These are phyloP conservation scores for Lotus japonicus DNA, from an alignment of 306 rosid genomes.

Conservation along the genomic window DNA sequence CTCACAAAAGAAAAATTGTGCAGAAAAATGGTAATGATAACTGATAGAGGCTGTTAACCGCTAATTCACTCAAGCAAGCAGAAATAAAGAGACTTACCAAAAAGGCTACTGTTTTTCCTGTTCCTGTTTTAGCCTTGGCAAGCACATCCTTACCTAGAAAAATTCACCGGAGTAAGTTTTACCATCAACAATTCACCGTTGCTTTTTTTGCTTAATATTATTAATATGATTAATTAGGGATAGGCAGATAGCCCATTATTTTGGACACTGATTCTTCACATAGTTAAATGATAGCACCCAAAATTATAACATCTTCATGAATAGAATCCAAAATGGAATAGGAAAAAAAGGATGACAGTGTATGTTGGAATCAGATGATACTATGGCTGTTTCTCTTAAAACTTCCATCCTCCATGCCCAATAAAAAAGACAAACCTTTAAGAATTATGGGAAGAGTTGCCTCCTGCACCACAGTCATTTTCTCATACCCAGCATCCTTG, in stretches of 20 bases:
- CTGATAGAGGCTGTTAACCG: slow-evolving; percentile 13
- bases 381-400: not conserved
- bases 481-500: slow-evolving; percentile 90
- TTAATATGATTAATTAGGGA: not conserved
- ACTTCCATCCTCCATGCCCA: not conserved
- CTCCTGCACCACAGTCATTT: slow-evolving; percentile 90
- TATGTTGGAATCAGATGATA: slow-evolving; percentile 1
- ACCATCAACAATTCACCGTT: not conserved
- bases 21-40: not conserved
- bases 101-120: slow-evolving; percentile 97
- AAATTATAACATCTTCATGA: not conserved
- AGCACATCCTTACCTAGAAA: slow-evolving; percentile 92
- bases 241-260: not conserved
- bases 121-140: slow-evolving; percentile 95
- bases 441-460: slow-evolving; percentile 93
- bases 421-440: slow-evolving; percentile 50
- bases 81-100: slow-evolving; percentile 49
- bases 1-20: not conserved
- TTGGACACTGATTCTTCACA: not conserved
- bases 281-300: not conserved
- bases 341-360: not conserved
- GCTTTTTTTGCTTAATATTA: not conserved
- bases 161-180: slow-evolving; percentile 15
- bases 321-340: not conserved
- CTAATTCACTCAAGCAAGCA: not conserved